Base-by-base conservation (phyloP, 345 rosid genomes). In the Salix koriyanagi region DNA sequence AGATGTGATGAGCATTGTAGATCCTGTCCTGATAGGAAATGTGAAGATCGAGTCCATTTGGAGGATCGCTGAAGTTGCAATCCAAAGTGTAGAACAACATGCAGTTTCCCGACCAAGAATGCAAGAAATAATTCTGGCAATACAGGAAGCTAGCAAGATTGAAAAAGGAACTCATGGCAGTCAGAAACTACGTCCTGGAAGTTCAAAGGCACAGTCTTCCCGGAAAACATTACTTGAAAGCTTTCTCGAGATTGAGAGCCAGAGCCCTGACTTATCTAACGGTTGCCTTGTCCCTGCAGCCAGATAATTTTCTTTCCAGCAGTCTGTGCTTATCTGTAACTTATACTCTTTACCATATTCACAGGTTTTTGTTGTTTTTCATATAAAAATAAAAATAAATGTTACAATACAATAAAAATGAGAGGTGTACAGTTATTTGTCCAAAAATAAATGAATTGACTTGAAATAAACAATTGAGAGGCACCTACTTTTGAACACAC, bases 191-290 rank as follows among this genome's bases (percentile, higher is more conserved):
- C 77, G 80, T 7, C 68, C 87, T 8, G 75, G 86, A 34, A 68
- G 87, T 79, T 89, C 90, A 34, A 91, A 75, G 75, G 97, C 84
- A 14, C 95, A 90, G 67, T 89, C 93, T 83, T 83, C 98, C 7
- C 84, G 97, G 72, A 96, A 93, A 77, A 94, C 99, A 4, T 80
- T 92, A 34, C 90, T 96, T 2, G 87, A 93, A 11, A 94, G 99
- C 84, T 94, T 96, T 85, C 98, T 96, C 2, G 98, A 92, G 83
- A 83, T 90, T 34, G 98, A 94, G 80, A 94, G 87, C 83, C 91
- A 94, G 80, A 94, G 90, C 84, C 91, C 97, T 52, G 96, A 96
- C 71, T 67, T 88, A 36, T 90, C 98, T 6, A 90, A 87, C 75
- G 91, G 83, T 52, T 85, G 89, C 90, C 67, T 88, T 16, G 90